These are phyloP conservation scores for Debaryomycetaceae sp. DNA, from an alignment of 1,139 yeast species.

Conservation along the genomic window DNA sequence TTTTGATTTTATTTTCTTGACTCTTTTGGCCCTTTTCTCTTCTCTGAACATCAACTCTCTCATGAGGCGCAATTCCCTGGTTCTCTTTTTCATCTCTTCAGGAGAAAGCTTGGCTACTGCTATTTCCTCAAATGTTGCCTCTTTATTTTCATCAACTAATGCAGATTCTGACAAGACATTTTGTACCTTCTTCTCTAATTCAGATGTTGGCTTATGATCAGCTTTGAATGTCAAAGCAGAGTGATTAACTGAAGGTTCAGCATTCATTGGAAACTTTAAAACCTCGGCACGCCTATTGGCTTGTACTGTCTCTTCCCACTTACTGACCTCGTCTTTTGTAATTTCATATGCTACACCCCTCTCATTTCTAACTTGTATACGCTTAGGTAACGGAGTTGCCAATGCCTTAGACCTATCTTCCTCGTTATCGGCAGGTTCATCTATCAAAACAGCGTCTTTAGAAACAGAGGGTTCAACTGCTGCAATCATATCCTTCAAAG, in stretches of 20 bases:
- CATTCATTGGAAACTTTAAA: constrained; percentile 66
- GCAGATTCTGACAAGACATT: constrained; percentile 61
- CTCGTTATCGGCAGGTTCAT: constrained; percentile 28
- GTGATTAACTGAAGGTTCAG: constrained; percentile 44
- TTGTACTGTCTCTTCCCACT: constrained; percentile 84
- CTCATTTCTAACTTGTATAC: constrained; percentile 83
- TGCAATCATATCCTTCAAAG: constrained; percentile 73
- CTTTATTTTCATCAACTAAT: constrained; percentile 67
- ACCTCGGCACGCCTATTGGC: constrained; percentile 83
- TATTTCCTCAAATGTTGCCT: constrained; percentile 81
- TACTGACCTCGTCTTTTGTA: constrained; percentile 78
- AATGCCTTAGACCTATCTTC: constrained; percentile 42
- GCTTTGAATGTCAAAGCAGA: constrained; percentile 54
- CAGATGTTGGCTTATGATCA: constrained; percentile 49
- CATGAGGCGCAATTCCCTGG: constrained; percentile 84
- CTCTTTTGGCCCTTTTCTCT: constrained; percentile 83
- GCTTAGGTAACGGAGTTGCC: constrained; percentile 78
- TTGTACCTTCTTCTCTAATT: constrained; percentile 65
- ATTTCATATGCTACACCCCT: constrained; percentile 89
- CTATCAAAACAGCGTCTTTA: constrained; percentile 50
- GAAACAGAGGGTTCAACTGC: constrained; percentile 49
- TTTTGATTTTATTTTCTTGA: constrained; percentile 92
- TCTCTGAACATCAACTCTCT: constrained; percentile 95
- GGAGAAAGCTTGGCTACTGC: constrained; percentile 79
- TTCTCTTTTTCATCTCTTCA: constrained; percentile 75